Evolutionary conservation across 2,329 filamentous ascomycete genomes (phyloP).

Genomic region (Xylariaceae sp.): DNA sequence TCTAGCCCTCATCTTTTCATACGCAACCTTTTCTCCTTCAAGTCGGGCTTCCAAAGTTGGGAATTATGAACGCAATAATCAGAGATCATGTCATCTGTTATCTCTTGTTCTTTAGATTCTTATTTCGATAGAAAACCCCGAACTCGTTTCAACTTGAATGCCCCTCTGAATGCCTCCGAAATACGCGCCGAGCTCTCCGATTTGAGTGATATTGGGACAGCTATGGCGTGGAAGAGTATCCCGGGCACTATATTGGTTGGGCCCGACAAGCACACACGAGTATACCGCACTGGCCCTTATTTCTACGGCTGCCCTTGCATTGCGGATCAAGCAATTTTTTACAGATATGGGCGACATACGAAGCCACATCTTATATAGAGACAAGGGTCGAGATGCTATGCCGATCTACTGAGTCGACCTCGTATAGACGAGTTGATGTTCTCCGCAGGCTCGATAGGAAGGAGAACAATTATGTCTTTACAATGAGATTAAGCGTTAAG

Average conservation of each 20-base stretch:
- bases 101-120: too few relatives aligned
- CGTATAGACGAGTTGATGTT: constrained; percentile 16
- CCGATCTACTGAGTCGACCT: constrained; percentile 9
- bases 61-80: background rate
- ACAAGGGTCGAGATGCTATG: constrained; percentile 18
- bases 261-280: constrained; percentile 13
- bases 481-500: constrained; percentile 10
- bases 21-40: background rate
- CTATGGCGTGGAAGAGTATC: constrained; percentile 16
- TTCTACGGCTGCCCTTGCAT: constrained; percentile 12
- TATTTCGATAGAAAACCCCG: constrained; percentile 7
- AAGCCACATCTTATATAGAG: constrained; percentile 4
- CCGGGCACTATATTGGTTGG: constrained; percentile 11
- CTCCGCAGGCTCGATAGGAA: constrained; percentile 7
- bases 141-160: constrained; percentile 9
- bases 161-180: background rate
- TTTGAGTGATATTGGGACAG: background rate
- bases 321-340: constrained; percentile 1
- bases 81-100: background rate
- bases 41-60: background rate
- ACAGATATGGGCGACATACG: constrained; percentile 21
- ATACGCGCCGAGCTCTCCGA: background rate
- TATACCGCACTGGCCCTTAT: constrained; percentile 13
- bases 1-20: background rate
- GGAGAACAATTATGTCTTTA: constrained; percentile 22